Evolutionary conservation across 768 basidiomycete genomes (phyloP).

Genomic region (Tulasnella sp.): DNA sequence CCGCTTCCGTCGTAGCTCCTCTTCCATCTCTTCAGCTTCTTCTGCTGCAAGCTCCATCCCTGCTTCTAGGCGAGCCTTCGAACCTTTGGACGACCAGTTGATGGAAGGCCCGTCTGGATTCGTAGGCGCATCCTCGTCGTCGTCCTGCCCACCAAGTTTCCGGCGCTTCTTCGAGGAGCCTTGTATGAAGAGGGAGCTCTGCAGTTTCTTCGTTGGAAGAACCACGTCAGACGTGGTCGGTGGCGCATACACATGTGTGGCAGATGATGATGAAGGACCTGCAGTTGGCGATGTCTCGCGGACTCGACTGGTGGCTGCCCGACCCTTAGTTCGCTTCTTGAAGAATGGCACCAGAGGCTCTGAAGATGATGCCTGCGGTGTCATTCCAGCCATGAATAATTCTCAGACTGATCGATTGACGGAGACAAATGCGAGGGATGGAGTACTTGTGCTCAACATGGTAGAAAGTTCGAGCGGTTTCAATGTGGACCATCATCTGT

Average conservation of each 20-base stretch:
- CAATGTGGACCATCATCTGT: no score
- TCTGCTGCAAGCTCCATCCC: conserved; percentile 71
- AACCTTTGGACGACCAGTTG: conserved; percentile 59
- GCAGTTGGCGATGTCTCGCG: conserved; percentile 55
- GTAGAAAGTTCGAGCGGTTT: no score
- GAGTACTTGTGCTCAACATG: not conserved
- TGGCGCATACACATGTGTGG: conserved; percentile 33
- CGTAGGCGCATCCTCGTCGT: conserved; percentile 42
- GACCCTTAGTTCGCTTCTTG: conserved; percentile 55
- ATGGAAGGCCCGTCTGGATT: conserved; percentile 44
- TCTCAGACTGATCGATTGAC: not conserved
- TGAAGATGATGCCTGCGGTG: not conserved
- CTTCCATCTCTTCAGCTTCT: conserved; percentile 64
- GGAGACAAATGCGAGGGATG: not conserved
- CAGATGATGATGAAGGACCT: conserved; percentile 26
- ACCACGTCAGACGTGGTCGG: conserved; percentile 54
- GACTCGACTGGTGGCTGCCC: conserved; percentile 66
- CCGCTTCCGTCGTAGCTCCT: conserved; percentile 50
- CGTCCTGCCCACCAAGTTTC: conserved; percentile 37
- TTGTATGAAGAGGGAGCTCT: conserved; percentile 63
- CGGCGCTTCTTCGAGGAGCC: conserved; percentile 51
- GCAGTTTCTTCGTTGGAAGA: conserved; percentile 57
- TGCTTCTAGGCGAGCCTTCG: conserved; percentile 57
- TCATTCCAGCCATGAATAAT: conserved; percentile 7
- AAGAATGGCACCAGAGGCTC: conserved; percentile 61